phyloP scores from a whole-genome alignment of 148 eudicot genomes.

The Cornus controversa region DNA sequence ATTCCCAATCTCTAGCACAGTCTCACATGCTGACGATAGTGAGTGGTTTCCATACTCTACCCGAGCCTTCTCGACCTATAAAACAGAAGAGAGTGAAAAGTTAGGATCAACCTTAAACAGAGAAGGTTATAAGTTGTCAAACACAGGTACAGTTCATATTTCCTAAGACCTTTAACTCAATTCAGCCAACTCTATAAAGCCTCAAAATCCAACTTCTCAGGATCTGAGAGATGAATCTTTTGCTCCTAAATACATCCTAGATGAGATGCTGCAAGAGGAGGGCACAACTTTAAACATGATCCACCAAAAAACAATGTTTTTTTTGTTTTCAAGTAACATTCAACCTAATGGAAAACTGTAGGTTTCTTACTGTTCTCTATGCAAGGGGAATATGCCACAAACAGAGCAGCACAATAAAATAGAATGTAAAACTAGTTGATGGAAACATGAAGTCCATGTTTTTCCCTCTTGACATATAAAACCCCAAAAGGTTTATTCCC shows the following conservation, averaged over 20 bases:
- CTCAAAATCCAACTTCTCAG: neutral
- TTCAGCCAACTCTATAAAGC: neutral
- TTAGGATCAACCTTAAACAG: neutral
- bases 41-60: slow-evolving; percentile 62
- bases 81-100: slow-evolving; percentile 10
- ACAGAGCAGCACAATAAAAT: neutral
- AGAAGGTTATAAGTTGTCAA: slow-evolving; percentile 4
- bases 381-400: neutral
- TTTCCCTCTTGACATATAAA: neutral
- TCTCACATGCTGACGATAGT: slow-evolving; percentile 90
- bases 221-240: neutral
- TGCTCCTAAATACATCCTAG: neutral
- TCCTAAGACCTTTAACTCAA: slow-evolving; percentile 2
- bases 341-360: neutral
- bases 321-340: no score
- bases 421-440: neutral
- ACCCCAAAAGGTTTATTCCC: neutral
- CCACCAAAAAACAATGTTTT: neutral
- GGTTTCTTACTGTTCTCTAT: neutral
- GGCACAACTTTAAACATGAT: neutral
- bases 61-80: slow-evolving; percentile 79
- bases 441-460: neutral
- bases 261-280: neutral
- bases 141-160: neutral
- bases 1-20: slow-evolving; percentile 89